phyloP scores from a whole-genome alignment of 2,329 filamentous ascomycete species.

The Arthrobotrys iridis region DNA sequence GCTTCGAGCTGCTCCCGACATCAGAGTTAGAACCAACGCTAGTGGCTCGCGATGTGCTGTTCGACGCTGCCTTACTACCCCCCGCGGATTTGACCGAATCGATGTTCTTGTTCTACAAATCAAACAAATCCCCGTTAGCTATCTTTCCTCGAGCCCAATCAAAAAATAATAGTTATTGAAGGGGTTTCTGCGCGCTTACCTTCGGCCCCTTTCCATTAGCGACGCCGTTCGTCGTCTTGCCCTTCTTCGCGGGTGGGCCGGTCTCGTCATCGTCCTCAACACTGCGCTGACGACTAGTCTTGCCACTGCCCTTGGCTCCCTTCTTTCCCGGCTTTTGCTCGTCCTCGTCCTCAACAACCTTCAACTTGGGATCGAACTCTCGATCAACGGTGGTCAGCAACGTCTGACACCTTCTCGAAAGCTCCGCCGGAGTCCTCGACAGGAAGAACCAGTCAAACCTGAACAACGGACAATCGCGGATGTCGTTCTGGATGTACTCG shows the following conservation, averaged over 20 bases:
- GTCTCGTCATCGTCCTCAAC: constrained; percentile 82
- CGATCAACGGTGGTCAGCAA: constrained; percentile 92
- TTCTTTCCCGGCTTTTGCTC: constrained; percentile 62
- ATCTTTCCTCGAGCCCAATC: too few relatives aligned
- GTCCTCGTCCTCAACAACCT: constrained; percentile 67
- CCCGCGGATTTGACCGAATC: constrained; percentile 81
- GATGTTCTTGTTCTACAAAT: constrained; percentile 83
- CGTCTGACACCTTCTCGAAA: constrained; percentile 91
- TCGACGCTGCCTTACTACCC: constrained; percentile 78
- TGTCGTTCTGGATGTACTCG: constrained; percentile 95
- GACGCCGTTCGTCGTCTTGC: constrained; percentile 67
- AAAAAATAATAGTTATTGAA: not conserved
- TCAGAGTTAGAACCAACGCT: constrained; percentile 81
- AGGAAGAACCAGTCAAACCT: constrained; percentile 99
- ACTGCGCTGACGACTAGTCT: constrained; percentile 69
- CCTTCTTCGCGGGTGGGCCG: constrained; percentile 86
- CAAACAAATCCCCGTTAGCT: constrained; percentile 14
- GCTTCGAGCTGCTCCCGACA: constrained; percentile 60
- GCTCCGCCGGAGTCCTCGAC: constrained; percentile 89
- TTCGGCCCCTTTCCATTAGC: constrained; percentile 56
- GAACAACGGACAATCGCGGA: constrained; percentile 92
- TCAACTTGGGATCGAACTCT: constrained; percentile 81
- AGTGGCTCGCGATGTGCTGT: constrained; percentile 81
- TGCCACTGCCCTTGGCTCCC: constrained; percentile 72
- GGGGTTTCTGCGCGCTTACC: constrained; percentile 55